Evolutionary conservation across 116 monocot species (phyloP).

Genomic region (Phalaenopsis hybrid): DNA sequence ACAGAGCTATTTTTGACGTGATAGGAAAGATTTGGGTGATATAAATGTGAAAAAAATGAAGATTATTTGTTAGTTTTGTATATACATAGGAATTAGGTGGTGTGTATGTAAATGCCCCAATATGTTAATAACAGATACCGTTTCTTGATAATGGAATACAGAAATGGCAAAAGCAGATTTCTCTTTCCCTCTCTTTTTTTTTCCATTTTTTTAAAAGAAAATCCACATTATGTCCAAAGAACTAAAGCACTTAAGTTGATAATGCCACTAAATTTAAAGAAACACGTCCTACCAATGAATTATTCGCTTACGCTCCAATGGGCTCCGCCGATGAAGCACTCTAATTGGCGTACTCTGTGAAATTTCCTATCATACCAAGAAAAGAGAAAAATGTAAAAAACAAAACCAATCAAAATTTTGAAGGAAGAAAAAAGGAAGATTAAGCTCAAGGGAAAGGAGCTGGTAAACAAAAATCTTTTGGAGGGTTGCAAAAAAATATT

Average conservation of each 20-base stretch:
- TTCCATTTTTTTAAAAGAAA: neutral
- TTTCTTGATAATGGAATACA: neutral
- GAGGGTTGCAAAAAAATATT: neutral
- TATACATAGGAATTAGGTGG: too few species aligned
- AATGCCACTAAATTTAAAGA: neutral
- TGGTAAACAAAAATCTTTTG: neutral
- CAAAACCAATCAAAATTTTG: neutral
- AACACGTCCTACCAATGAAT: constrained; percentile 75
- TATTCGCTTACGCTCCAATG: constrained; percentile 64
- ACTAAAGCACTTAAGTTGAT: neutral
- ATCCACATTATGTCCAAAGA: neutral
- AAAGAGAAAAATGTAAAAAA: neutral
- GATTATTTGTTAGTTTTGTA: too few species aligned
- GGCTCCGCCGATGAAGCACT: constrained; percentile 92
- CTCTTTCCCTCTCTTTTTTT: neutral
- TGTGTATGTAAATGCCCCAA: neutral
- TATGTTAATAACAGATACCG: neutral
- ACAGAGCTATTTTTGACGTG: too few species aligned
- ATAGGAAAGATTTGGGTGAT: too few species aligned
- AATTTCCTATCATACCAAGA: constrained; percentile 47
- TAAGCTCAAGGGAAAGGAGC: neutral
- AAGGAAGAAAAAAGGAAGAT: neutral
- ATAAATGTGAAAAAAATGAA: too few species aligned
- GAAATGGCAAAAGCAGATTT: neutral
- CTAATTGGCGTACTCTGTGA: constrained; percentile 77